Percentiles rank a stretch among this genome's conserved stretches.
phyloP scores from a whole-genome alignment of 768 basidiomycete species.

The Auricularia auricula-judae region DNA sequence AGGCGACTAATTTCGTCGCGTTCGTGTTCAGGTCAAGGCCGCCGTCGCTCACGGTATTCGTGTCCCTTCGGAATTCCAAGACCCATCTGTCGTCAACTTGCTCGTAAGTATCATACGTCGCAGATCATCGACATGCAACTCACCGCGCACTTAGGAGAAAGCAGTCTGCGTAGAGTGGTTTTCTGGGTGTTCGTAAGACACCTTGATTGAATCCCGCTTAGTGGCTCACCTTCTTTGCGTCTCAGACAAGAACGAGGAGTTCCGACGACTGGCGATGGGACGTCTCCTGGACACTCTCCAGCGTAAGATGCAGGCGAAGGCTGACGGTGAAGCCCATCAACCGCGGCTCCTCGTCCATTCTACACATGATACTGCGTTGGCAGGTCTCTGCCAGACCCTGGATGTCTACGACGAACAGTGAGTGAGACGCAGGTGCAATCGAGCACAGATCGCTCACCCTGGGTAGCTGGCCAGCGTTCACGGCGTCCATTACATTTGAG shows the following conservation, averaged over 20 bases:
- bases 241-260: conserved; percentile 63
- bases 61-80: conserved; percentile 63
- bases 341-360: conserved; percentile 47
- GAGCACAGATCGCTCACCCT: background rate
- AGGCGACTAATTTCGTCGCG: no score
- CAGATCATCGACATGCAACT: background rate
- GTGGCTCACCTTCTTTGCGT: background rate
- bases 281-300: conserved; percentile 54
- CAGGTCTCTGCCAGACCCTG: conserved; percentile 49
- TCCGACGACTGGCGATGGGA: conserved; percentile 68
- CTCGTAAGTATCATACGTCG: conserved; percentile 31
- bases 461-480: conserved; percentile 63
- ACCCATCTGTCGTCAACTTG: conserved; percentile 42
- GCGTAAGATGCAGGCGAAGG: conserved; percentile 52
- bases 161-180: conserved; percentile 77
- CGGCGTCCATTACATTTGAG: conserved; percentile 64
- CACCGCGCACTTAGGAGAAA: conserved; percentile 35
- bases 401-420: conserved; percentile 66
- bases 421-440: conserved; percentile 10
- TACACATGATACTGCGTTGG: conserved; percentile 64
- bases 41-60: conserved; percentile 59
- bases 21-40: conserved; percentile 41
- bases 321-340: conserved; percentile 33
- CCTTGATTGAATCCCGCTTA: background rate
- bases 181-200: conserved; percentile 28